Evolutionary conservation across 257 asterid species (phyloP), one percentile per base, ranked within the genome.

Genomic region (Primulina huaijiensis): DNA sequence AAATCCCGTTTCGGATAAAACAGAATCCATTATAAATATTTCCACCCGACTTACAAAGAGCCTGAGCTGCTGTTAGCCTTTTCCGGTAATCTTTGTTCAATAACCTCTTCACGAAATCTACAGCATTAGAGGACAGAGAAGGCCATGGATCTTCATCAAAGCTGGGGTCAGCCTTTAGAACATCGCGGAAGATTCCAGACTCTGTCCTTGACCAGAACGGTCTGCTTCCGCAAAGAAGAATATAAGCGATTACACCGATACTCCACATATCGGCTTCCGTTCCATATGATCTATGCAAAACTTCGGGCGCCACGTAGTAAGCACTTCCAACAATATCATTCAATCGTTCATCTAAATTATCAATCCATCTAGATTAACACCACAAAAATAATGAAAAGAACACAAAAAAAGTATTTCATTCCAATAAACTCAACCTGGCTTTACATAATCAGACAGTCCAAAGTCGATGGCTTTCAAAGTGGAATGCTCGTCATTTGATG

Each of bases 261-360:
- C 96, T 89, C 96, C 96, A 89, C 78, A 89, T 89, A 79, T 89
- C 96, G 6, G 94, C 91, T 78, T 89, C 94, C 5, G 88, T 86
- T 21, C 91, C 94, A 12, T 84, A 84, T 7, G 96, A 89, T 79
- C 85, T 75, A 70, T 89, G 96, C 78, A 89, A 69, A 21, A 89
- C 96, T 75, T 89, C 96, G 3, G 96, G 96, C 4, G 96, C 96
- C 64, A 89, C 96, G 23, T 87, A 89, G 75, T 87, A 89, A 60
- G 93, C 93, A 75, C 96, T 89, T 31, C 96, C 96, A 59, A 89
- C 96, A 52, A 89, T 89, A 79, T 87, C 94, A 34, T 82, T 84
- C 78, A 89, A 80, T 69, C 88, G 82, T 85, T 87, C 91, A 74
- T 89, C 96, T 87, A 85, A 68, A 69, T 67, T 60, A 71, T 70